Percentiles rank a stretch among this genome's conserved stretches.
These are phyloP conservation scores for Millerozyma miso DNA, from an alignment of 805 yeast species.

Conservation along the genomic window DNA sequence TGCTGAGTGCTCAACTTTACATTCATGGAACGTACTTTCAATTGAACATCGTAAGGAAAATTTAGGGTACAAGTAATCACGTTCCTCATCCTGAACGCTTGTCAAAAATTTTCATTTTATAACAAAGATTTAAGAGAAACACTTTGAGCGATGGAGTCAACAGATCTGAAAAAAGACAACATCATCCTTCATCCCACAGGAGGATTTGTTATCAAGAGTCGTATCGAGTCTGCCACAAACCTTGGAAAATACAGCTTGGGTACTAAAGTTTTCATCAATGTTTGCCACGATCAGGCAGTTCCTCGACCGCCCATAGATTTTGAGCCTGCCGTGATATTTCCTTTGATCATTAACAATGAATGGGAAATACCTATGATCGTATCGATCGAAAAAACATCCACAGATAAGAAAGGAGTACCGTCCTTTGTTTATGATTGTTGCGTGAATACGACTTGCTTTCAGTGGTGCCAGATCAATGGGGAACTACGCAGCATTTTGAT, in stretches of 20 bases:
- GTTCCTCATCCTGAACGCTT: too few species aligned
- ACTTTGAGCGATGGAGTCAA: constrained; percentile 3
- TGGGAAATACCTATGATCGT: constrained; percentile 87
- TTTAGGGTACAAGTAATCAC: too few species aligned
- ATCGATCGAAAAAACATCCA: constrained; percentile 50
- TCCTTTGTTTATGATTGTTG: constrained; percentile 79
- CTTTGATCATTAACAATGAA: constrained; percentile 59
- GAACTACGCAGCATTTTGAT: constrained; percentile 63
- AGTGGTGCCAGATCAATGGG: constrained; percentile 54
- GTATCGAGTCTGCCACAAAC: constrained; percentile 35
- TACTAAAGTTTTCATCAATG: constrained; percentile 72
- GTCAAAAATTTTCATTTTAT: too few species aligned
- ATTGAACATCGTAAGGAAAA: too few species aligned
- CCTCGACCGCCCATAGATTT: constrained; percentile 58
- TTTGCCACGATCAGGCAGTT: constrained; percentile 62
- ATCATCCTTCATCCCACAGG: constrained; percentile 49
- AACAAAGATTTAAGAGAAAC: too few species aligned
- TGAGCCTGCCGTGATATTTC: constrained; percentile 55
- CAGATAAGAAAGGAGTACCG: constrained; percentile 65
- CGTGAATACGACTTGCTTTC: constrained; percentile 57
- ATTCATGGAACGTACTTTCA: too few species aligned
- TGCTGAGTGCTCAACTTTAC: too few species aligned
- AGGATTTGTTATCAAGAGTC: constrained; percentile 70
- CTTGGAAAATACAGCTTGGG: constrained; percentile 23
- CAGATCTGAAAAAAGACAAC: constrained; percentile 8